A percentile compares a stretch with the other conserved stretches of the same genome.
Evolutionary conservation across 305 asterid species (phyloP).

Genomic region (Solanum hybrid): DNA sequence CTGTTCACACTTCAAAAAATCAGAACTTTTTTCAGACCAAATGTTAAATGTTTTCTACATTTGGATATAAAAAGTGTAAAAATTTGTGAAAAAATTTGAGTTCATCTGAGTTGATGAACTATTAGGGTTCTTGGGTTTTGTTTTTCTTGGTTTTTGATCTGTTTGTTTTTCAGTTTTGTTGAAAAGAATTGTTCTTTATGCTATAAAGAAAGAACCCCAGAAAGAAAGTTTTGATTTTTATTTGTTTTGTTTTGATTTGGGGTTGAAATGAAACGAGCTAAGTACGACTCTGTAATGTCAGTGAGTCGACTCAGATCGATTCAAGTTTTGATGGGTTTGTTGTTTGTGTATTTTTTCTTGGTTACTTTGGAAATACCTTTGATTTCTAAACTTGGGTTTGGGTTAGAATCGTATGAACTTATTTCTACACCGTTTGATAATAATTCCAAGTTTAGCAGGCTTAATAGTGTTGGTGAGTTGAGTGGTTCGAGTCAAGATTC

Average conservation of each 20-base stretch:
- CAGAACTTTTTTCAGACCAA: background rate
- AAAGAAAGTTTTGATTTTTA: background rate
- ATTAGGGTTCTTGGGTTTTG: background rate
- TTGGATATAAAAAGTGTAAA: background rate
- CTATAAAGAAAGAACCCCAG: background rate
- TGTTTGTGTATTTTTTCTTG: constrained; percentile 55
- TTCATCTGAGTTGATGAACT: constrained; percentile 6
- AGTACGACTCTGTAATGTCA: constrained; percentile 57
- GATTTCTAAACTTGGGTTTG: constrained; percentile 56
- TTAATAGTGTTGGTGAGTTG: background rate
- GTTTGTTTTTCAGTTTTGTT: background rate
- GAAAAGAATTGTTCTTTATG: background rate
- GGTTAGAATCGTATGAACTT: constrained; percentile 39
- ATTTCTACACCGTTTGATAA: constrained; percentile 10
- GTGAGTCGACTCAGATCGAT: constrained; percentile 78
- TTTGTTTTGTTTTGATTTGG: background rate
- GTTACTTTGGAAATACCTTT: constrained; percentile 72
- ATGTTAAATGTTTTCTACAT: background rate
- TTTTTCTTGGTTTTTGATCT: background rate
- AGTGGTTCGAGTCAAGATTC: constrained; percentile 7
- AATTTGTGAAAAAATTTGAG: background rate
- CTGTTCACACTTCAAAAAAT: background rate
- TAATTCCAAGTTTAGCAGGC: background rate
- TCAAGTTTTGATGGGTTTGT: constrained; percentile 52
- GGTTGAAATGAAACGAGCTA: constrained; percentile 38